phyloP scores from a whole-genome alignment of 306 rosid genomes.

The Citrullus mucosospermus region DNA sequence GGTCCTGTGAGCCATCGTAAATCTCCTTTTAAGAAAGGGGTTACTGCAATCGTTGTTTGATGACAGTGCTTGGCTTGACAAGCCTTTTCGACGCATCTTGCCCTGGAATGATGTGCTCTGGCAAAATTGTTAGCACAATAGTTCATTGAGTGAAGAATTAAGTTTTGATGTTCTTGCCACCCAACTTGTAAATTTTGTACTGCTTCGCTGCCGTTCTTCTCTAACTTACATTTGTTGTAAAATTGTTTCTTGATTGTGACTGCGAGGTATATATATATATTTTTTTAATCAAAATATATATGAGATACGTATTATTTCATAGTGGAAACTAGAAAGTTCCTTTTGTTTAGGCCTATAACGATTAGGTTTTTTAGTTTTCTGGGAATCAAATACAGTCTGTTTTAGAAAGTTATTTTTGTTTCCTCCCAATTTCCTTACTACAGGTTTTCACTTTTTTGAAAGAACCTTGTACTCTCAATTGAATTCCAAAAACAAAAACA shows the following conservation, averaged over 20 bases:
- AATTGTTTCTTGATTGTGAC: neutral
- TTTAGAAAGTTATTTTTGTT: too few species aligned
- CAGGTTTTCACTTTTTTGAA: too few species aligned
- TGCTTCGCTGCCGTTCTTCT: neutral
- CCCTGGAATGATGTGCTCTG: neutral
- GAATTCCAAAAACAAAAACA: too few species aligned
- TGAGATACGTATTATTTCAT: neutral
- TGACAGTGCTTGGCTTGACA: neutral
- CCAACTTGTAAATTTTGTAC: neutral
- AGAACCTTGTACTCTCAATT: too few species aligned
- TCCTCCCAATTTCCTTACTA: too few species aligned
- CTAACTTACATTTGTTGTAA: neutral
- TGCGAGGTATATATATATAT: neutral
- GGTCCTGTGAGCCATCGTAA: neutral
- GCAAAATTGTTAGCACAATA: neutral
- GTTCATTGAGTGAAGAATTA: neutral
- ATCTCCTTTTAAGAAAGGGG: neutral
- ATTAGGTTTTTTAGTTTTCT: too few species aligned
- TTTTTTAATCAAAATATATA: neutral
- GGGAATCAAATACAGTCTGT: too few species aligned
- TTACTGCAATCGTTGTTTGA: neutral
- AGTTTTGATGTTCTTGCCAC: neutral
- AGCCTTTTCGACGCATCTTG: neutral
- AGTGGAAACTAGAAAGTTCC: neutral
- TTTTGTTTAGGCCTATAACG: neutral